Evolutionary conservation across 495 filamentous ascomycete genomes (phyloP), one percentile per base, ranked within the genome.

Genomic region (Podospora tetraspora): DNA sequence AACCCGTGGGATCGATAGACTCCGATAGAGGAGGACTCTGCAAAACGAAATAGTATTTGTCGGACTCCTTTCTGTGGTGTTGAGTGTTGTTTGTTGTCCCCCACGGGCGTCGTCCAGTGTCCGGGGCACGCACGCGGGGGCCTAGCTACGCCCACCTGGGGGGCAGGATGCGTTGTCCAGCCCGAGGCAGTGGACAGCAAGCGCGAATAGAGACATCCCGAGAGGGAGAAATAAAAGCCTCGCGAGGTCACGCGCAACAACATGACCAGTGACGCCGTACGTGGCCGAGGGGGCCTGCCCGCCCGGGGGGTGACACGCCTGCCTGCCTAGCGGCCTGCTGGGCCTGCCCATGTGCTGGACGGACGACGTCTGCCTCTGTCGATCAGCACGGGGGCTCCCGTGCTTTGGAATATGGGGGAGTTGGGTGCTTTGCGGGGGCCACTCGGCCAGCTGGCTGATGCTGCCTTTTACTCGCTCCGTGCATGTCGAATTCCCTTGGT

Each of bases 221-320:
- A 65, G 8, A 24, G 29, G 23, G 63, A 34, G 23, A 61, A 10
- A 60, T 60, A 60, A 66, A 66, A 66, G 60, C 57, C 58, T 52
- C 27, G 60, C 23, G 57, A 43, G 57, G 57, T 66, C 64, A 66
- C 57, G 64, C 64, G 57, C 30, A 22, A 8, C 16, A 19, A 52
- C 64, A 8, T 16, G 30, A n/a, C 19, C 25, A 27, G 25, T 27
- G 23, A 43, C 23, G 37, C 57, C 34, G 32, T 66, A 58, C 58
- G 22, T 52, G 37, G 37, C 37, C 16, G 16, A 37, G 2, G 34
- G 16, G 34, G 34, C 11, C 12, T 13, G 12, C 32, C 32, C 12
- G 32, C 12, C 25, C 25, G 25, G 25, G 25, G 9, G 7, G 29
- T 30, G 29, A 10, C 29, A 30, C 34, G 34, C 12, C 34, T 16